Conservation (phyloP, 768 basidiomycete genomes). For the Coprinellus aureogranulatus region DNA sequence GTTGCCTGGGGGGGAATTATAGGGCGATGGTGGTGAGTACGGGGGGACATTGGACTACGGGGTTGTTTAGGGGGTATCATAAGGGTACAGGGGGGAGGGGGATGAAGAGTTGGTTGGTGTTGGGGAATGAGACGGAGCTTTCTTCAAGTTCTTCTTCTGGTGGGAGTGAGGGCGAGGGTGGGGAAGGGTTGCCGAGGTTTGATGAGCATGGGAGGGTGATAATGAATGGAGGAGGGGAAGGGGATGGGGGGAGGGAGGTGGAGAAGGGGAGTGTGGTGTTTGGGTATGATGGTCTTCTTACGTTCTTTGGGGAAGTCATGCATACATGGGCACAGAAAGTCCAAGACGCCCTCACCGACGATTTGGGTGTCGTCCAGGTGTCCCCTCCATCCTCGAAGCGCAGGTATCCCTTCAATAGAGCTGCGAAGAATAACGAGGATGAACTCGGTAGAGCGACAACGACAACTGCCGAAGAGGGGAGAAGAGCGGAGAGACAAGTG, state of each 20-base stretch:
- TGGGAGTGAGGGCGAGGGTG: neutral
- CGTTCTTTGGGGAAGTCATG: slow-evolving; percentile 61
- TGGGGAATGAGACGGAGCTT: neutral
- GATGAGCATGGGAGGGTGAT: too few relatives aligned
- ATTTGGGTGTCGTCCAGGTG: slow-evolving; percentile 20
- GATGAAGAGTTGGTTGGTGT: slow-evolving; percentile 1
- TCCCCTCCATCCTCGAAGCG: neutral
- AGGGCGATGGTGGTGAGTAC: slow-evolving; percentile 62
- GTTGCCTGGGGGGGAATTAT: slow-evolving; percentile 51
- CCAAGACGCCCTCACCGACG: slow-evolving; percentile 36
- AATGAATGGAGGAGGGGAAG: too few relatives aligned
- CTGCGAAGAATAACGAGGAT: too few relatives aligned
- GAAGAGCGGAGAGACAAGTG: slow-evolving; percentile 36
- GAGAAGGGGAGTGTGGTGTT: slow-evolving; percentile 26
- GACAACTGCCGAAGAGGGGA: slow-evolving; percentile 14
- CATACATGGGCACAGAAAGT: slow-evolving; percentile 51
- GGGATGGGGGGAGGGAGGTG: too few relatives aligned
- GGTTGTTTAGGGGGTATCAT: slow-evolving; percentile 40
- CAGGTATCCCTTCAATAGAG: slow-evolving; percentile 5
- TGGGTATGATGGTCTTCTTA: slow-evolving; percentile 53
- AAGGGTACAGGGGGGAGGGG: slow-evolving; percentile 21
- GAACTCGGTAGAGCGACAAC: too few relatives aligned
- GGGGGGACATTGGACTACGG: slow-evolving; percentile 69
- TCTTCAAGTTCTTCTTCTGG: too few relatives aligned
- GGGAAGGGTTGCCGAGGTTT: neutral